These are phyloP conservation scores for Fusarium buxicola DNA, from an alignment of 2,329 filamentous ascomycete species.

Conservation along the genomic window DNA sequence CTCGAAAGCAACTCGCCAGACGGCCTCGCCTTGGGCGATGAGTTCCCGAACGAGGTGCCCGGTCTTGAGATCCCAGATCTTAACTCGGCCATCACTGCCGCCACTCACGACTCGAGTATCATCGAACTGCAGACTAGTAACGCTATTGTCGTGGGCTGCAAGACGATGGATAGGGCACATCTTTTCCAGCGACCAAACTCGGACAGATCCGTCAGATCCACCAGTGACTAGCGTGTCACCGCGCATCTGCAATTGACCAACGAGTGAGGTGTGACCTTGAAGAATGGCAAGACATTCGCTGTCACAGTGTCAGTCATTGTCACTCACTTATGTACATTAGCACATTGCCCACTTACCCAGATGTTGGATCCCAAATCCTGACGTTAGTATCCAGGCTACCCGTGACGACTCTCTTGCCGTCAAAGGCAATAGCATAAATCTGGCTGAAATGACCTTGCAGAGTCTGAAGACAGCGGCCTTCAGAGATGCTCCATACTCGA, in stretches of 20 bases:
- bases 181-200: conserved; percentile 93
- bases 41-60: conserved; percentile 92
- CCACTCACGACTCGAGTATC: conserved; percentile 95
- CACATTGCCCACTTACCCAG: conserved; percentile 70
- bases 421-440: conserved; percentile 98
- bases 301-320: conserved; percentile 48
- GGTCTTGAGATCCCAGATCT: conserved; percentile 96
- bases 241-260: conserved; percentile 96
- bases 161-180: conserved; percentile 94
- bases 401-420: conserved; percentile 91
- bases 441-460: conserved; percentile 96
- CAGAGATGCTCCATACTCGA: conserved; percentile 96
- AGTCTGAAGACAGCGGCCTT: conserved; percentile 91
- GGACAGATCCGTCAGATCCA: conserved; percentile 93
- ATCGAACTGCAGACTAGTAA: conserved; percentile 97
- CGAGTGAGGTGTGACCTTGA: conserved; percentile 95
- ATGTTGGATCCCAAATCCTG: conserved; percentile 92
- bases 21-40: conserved; percentile 90
- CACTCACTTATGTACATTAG: neutral
- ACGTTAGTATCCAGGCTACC: conserved; percentile 97
- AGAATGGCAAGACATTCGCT: conserved; percentile 88
- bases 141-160: conserved; percentile 97
- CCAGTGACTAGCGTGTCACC: conserved; percentile 95
- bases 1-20: conserved; percentile 98
- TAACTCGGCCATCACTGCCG: conserved; percentile 96